These are phyloP conservation scores for Hsuehochloa calcarea DNA, from an alignment of 176 grass and related monocot species.

Conservation along the genomic window DNA sequence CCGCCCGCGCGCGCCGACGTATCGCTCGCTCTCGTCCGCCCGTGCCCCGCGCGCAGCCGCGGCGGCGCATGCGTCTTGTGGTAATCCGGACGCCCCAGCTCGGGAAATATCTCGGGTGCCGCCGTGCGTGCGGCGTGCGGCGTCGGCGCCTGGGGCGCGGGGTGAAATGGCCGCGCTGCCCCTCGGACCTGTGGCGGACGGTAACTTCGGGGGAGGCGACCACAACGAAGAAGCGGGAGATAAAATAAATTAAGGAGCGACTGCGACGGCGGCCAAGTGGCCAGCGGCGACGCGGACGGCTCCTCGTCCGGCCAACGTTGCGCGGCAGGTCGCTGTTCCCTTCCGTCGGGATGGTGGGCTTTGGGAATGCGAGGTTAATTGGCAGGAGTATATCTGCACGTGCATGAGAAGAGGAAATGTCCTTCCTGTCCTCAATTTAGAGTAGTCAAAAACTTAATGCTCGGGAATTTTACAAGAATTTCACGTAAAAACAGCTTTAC, in stretches of 20 bases:
- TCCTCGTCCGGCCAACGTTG: constrained; percentile 22
- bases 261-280: constrained; percentile 2
- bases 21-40: too few relatives aligned
- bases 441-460: not conserved
- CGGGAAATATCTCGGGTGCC: not conserved
- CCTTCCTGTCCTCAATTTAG: not conserved
- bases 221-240: not conserved
- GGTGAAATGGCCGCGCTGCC: not conserved
- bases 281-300: not conserved
- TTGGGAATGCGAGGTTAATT: not conserved
- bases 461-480: too few relatives aligned
- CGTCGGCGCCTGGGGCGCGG: too few relatives aligned
- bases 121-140: too few relatives aligned
- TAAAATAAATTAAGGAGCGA: not conserved
- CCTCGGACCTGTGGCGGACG: not conserved
- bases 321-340: not conserved
- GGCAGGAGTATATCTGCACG: not conserved
- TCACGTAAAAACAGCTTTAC: too few relatives aligned
- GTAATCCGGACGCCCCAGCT: not conserved
- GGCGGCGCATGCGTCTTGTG: too few relatives aligned
- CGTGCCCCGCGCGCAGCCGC: too few relatives aligned
- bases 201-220: not conserved
- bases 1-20: too few relatives aligned
- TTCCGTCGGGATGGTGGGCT: not conserved
- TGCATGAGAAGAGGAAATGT: not conserved